Evolutionary conservation across 2,329 filamentous ascomycete genomes (phyloP), one percentile per base, ranked within the genome.

Genomic region (Penicillium olsonii): DNA sequence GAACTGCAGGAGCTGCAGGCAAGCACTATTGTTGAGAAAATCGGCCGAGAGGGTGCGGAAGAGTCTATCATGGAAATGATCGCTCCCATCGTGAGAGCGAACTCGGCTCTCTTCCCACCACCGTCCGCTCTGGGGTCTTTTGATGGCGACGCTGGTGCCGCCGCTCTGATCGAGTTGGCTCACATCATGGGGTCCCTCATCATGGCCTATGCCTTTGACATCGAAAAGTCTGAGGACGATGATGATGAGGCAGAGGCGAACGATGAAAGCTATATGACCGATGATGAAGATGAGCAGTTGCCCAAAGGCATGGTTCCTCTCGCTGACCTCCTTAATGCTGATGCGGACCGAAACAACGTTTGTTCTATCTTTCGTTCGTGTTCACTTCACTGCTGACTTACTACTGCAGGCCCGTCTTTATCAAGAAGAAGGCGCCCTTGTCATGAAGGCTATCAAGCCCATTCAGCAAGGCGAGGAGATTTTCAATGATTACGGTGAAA

Each of bases 121-220:
- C 26, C 60, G 42, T 55, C 55, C 54, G 68, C 57, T 53, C 70
- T 78, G 61, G 71, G 58, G 57, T 76, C 52, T 63, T 76, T 51
- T 58, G 55, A 74, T 62, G 57, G 69, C 62, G 55, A 69, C 59
- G 48, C 68, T 47, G 59, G 75, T 17, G 57, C 79, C 47, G 71
- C 75, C 47, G 69, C 77, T 19, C 70, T 85, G 11, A 63, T 86
- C 3, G 62, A 71, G 14, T 68, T 84, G 15, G 87, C 88, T 44
- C 90, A 95, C 67, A 80, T 84, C 8, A 92, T 95, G 85, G 91
- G 88, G 1, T 92, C 87, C 53, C 84, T 87, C 14, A 92, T 96
- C 58, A 95, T 96, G 90, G 87, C 90, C 0, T 96, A 95, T 66
- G 90, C 90, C 0, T 96, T 96, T 66, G 91, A 96, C 59, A 80